Base-by-base conservation (phyloP, 2,329 filamentous ascomycete species). In the Nigrograna mackinnonii region DNA sequence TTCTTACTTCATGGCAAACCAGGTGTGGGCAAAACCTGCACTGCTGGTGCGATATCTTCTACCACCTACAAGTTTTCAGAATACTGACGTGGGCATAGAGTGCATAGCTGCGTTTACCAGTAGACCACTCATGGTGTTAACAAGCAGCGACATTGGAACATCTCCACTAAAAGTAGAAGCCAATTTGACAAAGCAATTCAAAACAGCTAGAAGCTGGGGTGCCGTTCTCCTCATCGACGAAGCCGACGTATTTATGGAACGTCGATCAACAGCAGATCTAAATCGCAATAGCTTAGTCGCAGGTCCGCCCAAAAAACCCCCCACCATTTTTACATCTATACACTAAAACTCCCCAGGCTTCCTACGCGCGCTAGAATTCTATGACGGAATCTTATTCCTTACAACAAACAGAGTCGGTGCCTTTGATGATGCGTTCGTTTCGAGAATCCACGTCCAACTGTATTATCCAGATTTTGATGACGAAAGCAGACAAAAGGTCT, bases 171-270 rank as follows among this genome's bases (percentile, higher is more conserved):
- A n/a, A n/a, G n/a, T n/a, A n/a, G n/a, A n/a, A n/a, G n/a, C n/a
- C n/a, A n/a, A n/a, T n/a, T n/a, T n/a, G n/a, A n/a, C n/a, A n/a
- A n/a, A n/a, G n/a, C n/a, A n/a, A n/a, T n/a, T n/a, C n/a, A n/a
- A n/a, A n/a, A n/a, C n/a, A n/a, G n/a, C n/a, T n/a, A n/a, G n/a
- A n/a, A n/a, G n/a, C 35, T 79, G 75, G 76, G 70, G 73, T 13
- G 73, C 73, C 9, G 66, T 79, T 6, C 57, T 77, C 0, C 66
- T 79, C 1, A 63, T 79, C 4, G 76, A 77, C 53, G 75, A 79
- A 48, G 74, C 71, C 6, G 72, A 75, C 24, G 48, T 57, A 1
- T 56, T 50, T 46, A 34, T 55, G 22, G 52, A 53, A 22, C 33
- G 30, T 14, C 35, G 52, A 2, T 37, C 26, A 2, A 18, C 33